phyloP scores from a whole-genome alignment of 495 filamentous ascomycete genomes.

The Lophium mytilinum region DNA sequence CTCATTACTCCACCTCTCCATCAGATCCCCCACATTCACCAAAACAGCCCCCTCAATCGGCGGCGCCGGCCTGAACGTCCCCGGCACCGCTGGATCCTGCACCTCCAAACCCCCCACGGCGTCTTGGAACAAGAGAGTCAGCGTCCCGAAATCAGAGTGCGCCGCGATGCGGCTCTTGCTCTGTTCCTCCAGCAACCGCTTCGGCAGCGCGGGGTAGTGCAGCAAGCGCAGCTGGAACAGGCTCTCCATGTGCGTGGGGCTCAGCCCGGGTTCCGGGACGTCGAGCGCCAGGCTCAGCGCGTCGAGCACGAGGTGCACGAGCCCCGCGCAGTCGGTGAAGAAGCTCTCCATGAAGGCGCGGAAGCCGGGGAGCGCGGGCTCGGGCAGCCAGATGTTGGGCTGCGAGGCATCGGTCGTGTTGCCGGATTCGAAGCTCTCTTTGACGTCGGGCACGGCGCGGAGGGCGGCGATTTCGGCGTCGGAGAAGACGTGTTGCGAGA shows the following conservation, averaged over 20 bases:
- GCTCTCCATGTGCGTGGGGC: slow-evolving; percentile 9
- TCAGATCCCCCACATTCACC: slow-evolving; percentile 22
- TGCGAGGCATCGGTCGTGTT: slow-evolving; percentile 47
- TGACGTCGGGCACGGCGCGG: slow-evolving; percentile 39
- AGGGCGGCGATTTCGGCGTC: slow-evolving; percentile 38
- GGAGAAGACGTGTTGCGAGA: slow-evolving; percentile 50
- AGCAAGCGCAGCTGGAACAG: slow-evolving; percentile 51
- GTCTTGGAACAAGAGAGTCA: slow-evolving; percentile 47
- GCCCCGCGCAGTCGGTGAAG: slow-evolving; percentile 33
- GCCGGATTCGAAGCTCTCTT: slow-evolving; percentile 63
- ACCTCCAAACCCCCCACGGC: slow-evolving; percentile 39
- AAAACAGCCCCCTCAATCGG: slow-evolving; percentile 9
- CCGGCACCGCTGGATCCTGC: slow-evolving; percentile 25
- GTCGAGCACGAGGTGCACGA: slow-evolving; percentile 18
- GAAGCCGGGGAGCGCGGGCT: slow-evolving; percentile 51
- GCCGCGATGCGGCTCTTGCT: slow-evolving; percentile 28
- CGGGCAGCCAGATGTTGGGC: slow-evolving; percentile 59
- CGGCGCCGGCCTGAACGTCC: background rate
- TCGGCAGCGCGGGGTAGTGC: slow-evolving; percentile 56
- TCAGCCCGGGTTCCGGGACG: slow-evolving; percentile 12
- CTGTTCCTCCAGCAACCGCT: slow-evolving; percentile 1
- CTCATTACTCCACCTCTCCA: slow-evolving; percentile 23
- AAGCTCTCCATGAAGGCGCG: slow-evolving; percentile 50
- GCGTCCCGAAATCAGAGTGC: slow-evolving; percentile 42
- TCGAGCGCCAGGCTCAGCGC: slow-evolving; percentile 16